Conservation (phyloP, 2,329 filamentous ascomycete genomes). For the Paraconiothyrium sp. region DNA sequence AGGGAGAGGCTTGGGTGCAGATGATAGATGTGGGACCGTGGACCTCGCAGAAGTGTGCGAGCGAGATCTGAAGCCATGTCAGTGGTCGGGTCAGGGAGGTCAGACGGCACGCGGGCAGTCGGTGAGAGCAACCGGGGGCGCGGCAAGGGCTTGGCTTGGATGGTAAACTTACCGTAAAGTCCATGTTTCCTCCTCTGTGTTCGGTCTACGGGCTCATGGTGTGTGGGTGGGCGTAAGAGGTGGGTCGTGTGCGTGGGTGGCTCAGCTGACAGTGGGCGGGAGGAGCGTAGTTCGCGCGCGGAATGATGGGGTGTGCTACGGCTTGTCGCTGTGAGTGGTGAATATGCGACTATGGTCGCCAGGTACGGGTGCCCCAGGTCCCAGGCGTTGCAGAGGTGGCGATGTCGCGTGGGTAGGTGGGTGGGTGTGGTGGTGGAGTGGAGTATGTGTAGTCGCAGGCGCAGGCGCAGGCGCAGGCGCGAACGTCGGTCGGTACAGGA, state of each 20-base stretch:
- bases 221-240: slow-evolving; percentile 30
- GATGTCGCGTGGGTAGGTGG: slow-evolving; percentile 27
- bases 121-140: slow-evolving; percentile 6
- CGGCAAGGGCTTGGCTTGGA: slow-evolving; percentile 10
- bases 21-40: slow-evolving; percentile 70
- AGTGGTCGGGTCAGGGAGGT: slow-evolving; percentile 27
- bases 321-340: slow-evolving; percentile 38
- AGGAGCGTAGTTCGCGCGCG: slow-evolving; percentile 27
- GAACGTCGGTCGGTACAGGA: neutral
- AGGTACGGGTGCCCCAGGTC: slow-evolving; percentile 31
- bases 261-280: slow-evolving; percentile 46
- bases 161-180: slow-evolving; percentile 51
- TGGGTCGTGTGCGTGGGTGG: slow-evolving; percentile 35
- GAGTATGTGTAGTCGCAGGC: slow-evolving; percentile 5
- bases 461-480: too few relatives aligned
- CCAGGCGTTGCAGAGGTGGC: slow-evolving; percentile 30
- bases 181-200: slow-evolving; percentile 46
- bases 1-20: slow-evolving; percentile 66
- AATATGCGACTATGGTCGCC: slow-evolving; percentile 22
- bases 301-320: slow-evolving; percentile 31
- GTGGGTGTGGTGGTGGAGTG: slow-evolving; percentile 23
- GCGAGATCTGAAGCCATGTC: slow-evolving; percentile 61
- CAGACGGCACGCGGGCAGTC: slow-evolving; percentile 21
- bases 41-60: slow-evolving; percentile 70
- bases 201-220: slow-evolving; percentile 44